phyloP scores from a whole-genome alignment of 768 basidiomycete genomes.

The Gloeostereum incarnatum region DNA sequence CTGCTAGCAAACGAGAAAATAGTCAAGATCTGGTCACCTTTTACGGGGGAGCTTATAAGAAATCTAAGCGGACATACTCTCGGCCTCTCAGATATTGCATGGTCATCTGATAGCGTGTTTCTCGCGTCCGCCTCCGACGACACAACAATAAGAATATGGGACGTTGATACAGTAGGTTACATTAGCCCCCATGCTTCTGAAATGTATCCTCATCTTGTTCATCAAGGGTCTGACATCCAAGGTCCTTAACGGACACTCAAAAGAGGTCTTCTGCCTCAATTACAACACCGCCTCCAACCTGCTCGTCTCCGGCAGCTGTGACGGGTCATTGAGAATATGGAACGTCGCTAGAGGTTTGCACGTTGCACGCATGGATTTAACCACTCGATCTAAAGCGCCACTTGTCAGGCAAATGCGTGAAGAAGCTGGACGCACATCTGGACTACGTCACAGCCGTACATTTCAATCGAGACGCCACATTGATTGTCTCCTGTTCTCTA shows the following conservation, averaged over 20 bases:
- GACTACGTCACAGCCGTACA: conserved; percentile 94
- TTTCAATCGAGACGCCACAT: conserved; percentile 85
- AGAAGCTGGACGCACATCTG: conserved; percentile 84
- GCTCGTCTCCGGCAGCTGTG: conserved; percentile 87
- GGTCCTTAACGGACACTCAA: conserved; percentile 72
- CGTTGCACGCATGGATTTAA: background rate
- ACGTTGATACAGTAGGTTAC: conserved; percentile 63
- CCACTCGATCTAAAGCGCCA: conserved; percentile 7
- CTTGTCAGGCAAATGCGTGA: conserved; percentile 73
- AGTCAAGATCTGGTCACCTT: conserved; percentile 79
- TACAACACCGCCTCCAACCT: conserved; percentile 85
- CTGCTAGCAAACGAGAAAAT: conserved; percentile 61
- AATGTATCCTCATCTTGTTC: conserved; percentile 6
- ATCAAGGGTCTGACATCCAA: conserved; percentile 61
- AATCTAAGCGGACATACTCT: conserved; percentile 69
- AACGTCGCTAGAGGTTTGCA: conserved; percentile 67
- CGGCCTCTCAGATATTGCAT: conserved; percentile 84
- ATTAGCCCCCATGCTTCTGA: background rate
- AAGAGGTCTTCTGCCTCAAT: conserved; percentile 87
- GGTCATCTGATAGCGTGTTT: conserved; percentile 76
- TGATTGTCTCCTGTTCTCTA: conserved; percentile 86
- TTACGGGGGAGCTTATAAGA: conserved; percentile 67
- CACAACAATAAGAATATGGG: conserved; percentile 82
- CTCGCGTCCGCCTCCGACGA: conserved; percentile 94
- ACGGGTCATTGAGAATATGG: conserved; percentile 92